These are phyloP conservation scores for Ambrosiella xylebori DNA, from an alignment of 2,329 filamentous ascomycete species.

Conservation along the genomic window DNA sequence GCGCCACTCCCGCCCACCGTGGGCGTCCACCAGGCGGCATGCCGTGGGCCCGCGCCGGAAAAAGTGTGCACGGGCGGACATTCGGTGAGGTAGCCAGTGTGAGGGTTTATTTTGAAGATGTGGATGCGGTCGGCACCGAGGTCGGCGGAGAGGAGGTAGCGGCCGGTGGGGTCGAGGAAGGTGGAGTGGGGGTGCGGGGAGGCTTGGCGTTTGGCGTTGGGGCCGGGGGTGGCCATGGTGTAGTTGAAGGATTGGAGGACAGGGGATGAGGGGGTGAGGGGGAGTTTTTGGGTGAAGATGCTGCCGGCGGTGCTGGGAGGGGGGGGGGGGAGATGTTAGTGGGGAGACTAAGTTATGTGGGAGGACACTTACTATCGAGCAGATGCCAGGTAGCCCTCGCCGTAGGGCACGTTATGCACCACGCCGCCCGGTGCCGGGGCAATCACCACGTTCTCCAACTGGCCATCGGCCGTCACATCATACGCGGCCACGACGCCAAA, in stretches of 20 bases:
- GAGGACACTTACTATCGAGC: constrained; percentile 26
- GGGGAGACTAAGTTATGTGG: not conserved
- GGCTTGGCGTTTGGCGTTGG: constrained; percentile 32
- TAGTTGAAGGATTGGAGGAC: constrained; percentile 24
- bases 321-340: not conserved
- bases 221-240: constrained; percentile 25
- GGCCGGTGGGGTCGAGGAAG: constrained; percentile 30
- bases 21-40: constrained; percentile 32
- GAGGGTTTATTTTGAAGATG: constrained; percentile 31
- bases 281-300: constrained; percentile 27
- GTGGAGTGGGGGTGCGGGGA: constrained; percentile 37
- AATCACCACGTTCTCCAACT: constrained; percentile 16
- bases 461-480: constrained; percentile 18
- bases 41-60: constrained; percentile 34
- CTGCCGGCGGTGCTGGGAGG: constrained; percentile 23
- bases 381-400: constrained; percentile 24
- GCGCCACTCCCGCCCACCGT: constrained; percentile 14
- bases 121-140: constrained; percentile 37
- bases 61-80: constrained; percentile 26
- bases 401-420: constrained; percentile 26
- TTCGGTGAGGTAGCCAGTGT: constrained; percentile 27
- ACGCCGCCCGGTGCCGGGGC: constrained; percentile 21
- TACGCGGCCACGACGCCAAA: constrained; percentile 17
- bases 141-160: constrained; percentile 33
- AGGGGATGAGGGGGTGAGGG: constrained; percentile 18